Evolutionary conservation across 208 protist genomes (phyloP), one percentile per base, ranked within the genome.

Genomic region (Zelonia costaricensis): DNA sequence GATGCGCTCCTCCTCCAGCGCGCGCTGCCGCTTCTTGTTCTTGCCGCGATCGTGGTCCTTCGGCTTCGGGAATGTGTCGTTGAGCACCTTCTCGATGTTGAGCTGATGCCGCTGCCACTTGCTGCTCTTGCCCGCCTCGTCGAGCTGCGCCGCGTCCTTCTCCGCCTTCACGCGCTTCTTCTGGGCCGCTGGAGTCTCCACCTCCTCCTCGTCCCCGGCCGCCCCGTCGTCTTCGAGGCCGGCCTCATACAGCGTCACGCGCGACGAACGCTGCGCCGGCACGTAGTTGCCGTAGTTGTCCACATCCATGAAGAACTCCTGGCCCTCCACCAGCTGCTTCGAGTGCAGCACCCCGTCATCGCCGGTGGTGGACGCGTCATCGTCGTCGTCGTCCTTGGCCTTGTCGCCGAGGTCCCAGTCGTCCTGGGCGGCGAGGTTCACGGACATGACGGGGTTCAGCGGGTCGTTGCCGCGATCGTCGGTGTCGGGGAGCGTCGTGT

Each of bases 231-330:
- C 51, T 47, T 61, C 59, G 27, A 91, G 27, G 15, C 84, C 88
- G n/a, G 82, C 84, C 27, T 96, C 84, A 47, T 79, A 92, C 16
- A 92, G 63, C 33, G 71, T 76, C 36, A 93, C 88, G 9, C 84
- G 80, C 12, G 80, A 76, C 0, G 88, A 93, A 40, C 81, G 85
- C 52, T 86, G 53, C 8, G 73, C 85, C 16, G 55, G 56, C 22
- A 95, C 62, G 74, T 94, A 94, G 67, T 93, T 93, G 27, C 86
- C 83, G 68, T 97, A 91, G 69, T 95, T 92, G 56, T 96, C 86
- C 8, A 93, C 91, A 78, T 94, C 87, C 62, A 92, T 86, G 55
- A 62, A 68, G 43, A 89, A 81, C 62, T 93, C 85, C 57, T 92
- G 62, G 16, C 88, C 86, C 51, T 92, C 84, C 22, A 88, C 71